Percentiles rank a stretch among this genome's conserved stretches.
Conservation (phyloP, 192 early-diverging fungal species). For the Backusella liffmaniae region DNA sequence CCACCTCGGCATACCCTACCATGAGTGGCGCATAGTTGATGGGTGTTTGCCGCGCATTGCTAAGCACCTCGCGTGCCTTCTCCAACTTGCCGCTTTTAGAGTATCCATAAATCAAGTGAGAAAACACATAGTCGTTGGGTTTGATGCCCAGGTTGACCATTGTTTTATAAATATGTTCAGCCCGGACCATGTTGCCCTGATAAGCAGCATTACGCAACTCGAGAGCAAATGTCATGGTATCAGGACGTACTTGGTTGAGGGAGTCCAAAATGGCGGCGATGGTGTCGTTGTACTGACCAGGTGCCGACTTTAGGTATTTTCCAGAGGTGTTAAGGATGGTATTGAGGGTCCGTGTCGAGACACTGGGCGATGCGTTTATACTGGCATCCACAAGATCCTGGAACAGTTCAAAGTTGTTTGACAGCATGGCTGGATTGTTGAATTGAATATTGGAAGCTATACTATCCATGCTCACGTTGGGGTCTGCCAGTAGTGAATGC, state of each 20-base stretch:
- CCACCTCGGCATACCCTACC: slow-evolving; percentile 11
- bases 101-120: slow-evolving; percentile 27
- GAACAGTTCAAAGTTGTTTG: background rate
- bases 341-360: slow-evolving; percentile 14
- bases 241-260: background rate
- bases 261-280: background rate
- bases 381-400: slow-evolving; percentile 9
- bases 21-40: slow-evolving; percentile 21
- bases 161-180: slow-evolving; percentile 2
- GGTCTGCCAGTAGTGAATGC: slow-evolving; percentile 1
- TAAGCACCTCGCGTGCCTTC: slow-evolving; percentile 14
- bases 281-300: background rate
- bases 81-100: slow-evolving; percentile 10
- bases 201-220: slow-evolving; percentile 23
- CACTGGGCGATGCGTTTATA: background rate
- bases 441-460: slow-evolving; percentile 9
- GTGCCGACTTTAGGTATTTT: background rate
- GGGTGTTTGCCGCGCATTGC: slow-evolving; percentile 11
- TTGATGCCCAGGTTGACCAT: slow-evolving; percentile 13
- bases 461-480: background rate
- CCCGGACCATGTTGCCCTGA: slow-evolving; percentile 6
- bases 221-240: slow-evolving; percentile 16
- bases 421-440: background rate
- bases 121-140: slow-evolving; percentile 23
- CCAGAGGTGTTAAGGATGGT: slow-evolving; percentile 8